A percentile compares a stretch with the other conserved stretches of the same genome.
Evolutionary conservation across 192 early-diverging fungal genomes (phyloP).

Genomic region (Lobosporangium transversale): DNA sequence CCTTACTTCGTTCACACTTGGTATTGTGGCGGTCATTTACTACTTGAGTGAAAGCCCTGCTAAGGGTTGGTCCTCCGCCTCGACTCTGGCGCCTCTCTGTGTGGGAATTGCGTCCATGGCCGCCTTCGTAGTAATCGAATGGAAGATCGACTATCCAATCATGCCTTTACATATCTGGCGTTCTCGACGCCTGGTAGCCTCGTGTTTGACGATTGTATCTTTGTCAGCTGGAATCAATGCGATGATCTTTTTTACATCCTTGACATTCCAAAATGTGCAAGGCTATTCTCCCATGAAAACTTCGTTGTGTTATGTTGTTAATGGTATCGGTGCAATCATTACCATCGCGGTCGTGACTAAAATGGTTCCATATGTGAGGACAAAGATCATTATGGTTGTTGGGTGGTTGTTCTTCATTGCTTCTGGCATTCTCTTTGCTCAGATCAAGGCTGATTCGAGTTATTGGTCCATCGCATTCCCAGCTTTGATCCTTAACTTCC

Average conservation of each 20-base stretch:
- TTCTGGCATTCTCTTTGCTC: conserved; percentile 21
- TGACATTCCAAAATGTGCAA: conserved; percentile 54
- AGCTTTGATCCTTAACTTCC: conserved; percentile 26
- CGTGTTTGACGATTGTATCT: conserved; percentile 23
- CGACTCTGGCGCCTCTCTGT: conserved; percentile 20
- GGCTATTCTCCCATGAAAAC: conserved; percentile 40
- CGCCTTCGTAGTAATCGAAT: conserved; percentile 42
- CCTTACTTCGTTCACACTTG: conserved; percentile 8
- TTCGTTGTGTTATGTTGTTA: conserved; percentile 51
- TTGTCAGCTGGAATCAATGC: conserved; percentile 34
- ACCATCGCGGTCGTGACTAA: conserved; percentile 19
- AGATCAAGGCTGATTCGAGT: conserved; percentile 7
- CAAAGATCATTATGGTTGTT: conserved; percentile 29
- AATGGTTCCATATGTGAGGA: conserved; percentile 7
- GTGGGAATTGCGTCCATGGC: conserved; percentile 38
- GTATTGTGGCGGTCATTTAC: conserved; percentile 34
- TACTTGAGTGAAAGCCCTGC: conserved; percentile 23
- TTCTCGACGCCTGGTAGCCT: conserved; percentile 47
- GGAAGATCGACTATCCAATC: conserved; percentile 29
- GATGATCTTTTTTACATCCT: conserved; percentile 52
- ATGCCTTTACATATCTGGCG: conserved; percentile 50
- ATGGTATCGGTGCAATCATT: conserved; percentile 46
- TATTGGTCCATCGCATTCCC: conserved; percentile 35
- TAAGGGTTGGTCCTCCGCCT: conserved; percentile 4
- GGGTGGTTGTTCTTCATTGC: conserved; percentile 20